Conservation (phyloP, 306 rosid species). For the Cucurbita argyrosperma region DNA sequence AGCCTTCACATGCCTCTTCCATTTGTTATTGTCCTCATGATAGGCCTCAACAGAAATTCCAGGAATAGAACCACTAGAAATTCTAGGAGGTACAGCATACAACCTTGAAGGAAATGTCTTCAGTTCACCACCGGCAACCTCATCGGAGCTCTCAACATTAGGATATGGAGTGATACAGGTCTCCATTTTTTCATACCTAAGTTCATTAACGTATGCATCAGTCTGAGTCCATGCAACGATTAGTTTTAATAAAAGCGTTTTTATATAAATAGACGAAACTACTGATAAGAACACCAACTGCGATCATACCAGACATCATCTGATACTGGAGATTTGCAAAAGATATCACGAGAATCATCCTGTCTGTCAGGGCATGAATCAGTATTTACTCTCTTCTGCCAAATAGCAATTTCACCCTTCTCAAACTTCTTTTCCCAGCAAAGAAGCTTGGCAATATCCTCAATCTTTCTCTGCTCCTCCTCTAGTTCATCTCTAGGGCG, state of each 20-base stretch:
- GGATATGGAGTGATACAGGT: conserved; percentile 53
- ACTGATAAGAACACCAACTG: not conserved
- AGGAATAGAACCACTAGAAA: conserved; percentile 64
- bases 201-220: not conserved
- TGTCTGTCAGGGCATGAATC: conserved; percentile 59
- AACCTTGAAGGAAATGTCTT: conserved; percentile 74
- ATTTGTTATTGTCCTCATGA: conserved; percentile 48
- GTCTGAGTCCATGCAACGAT: not conserved
- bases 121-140: conserved; percentile 33
- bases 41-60: conserved; percentile 51
- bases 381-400: conserved; percentile 59
- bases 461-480: conserved; percentile 73
- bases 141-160: conserved; percentile 14
- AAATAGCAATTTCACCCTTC: conserved; percentile 70
- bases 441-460: conserved; percentile 70
- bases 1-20: conserved; percentile 83
- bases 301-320: conserved; percentile 64
- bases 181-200: conserved; percentile 91
- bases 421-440: conserved; percentile 95
- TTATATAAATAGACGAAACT: not conserved
- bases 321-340: conserved; percentile 41
- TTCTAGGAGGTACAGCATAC: conserved; percentile 66
- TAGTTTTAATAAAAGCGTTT: not conserved
- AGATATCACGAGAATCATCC: conserved; percentile 39
- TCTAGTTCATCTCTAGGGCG: conserved; percentile 74